phyloP scores from a whole-genome alignment of 306 rosid genomes.

The Cicer cuneatum region DNA sequence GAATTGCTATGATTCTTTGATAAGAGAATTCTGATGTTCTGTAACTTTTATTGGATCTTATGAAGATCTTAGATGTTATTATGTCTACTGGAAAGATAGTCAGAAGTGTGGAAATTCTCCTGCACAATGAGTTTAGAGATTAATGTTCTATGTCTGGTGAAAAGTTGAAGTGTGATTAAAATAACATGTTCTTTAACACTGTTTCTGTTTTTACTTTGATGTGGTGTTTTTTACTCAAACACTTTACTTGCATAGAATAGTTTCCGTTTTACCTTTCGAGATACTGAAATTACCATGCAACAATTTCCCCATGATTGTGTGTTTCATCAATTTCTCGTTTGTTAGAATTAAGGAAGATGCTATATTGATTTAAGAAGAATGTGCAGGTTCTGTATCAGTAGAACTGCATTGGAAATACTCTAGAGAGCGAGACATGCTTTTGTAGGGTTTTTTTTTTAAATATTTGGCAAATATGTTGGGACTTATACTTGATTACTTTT shows the following conservation, averaged over 20 bases:
- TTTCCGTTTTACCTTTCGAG: too few species aligned
- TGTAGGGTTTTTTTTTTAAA: background rate
- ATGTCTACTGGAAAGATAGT: background rate
- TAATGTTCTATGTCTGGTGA: background rate
- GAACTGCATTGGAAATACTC: background rate
- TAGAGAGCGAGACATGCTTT: background rate
- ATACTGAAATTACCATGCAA: background rate
- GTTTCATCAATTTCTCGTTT: too few species aligned
- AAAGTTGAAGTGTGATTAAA: background rate
- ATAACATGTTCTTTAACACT: background rate
- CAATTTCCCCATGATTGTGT: background rate
- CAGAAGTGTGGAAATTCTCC: background rate
- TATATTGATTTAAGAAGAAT: background rate
- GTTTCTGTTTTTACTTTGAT: background rate
- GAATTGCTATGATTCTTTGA: background rate
- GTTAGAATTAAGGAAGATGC: too few species aligned
- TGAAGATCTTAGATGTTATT: background rate
- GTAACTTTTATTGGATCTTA: background rate
- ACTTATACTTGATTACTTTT: background rate
- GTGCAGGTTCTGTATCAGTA: background rate
- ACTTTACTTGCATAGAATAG: too few species aligned
- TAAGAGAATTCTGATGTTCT: background rate
- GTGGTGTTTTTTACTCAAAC: background rate
- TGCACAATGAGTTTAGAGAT: background rate
- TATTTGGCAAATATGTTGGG: background rate